A percentile compares a stretch with the other conserved stretches of the same genome.
Evolutionary conservation across 2,329 filamentous ascomycete genomes (phyloP).

Genomic region (Septoria petroselini): DNA sequence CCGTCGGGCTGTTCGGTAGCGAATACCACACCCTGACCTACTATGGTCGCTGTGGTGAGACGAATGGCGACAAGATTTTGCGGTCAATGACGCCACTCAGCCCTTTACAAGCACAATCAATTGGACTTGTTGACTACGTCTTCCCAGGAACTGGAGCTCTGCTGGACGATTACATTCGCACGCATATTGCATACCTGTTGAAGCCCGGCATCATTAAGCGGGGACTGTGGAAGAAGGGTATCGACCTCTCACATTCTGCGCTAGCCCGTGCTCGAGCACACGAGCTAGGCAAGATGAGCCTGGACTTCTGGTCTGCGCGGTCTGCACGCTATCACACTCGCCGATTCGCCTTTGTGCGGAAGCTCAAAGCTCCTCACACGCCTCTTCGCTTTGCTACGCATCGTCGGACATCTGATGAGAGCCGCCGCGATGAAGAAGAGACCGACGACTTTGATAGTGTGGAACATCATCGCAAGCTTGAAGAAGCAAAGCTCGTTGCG

Average conservation of each 20-base stretch:
- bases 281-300: constrained; percentile 44
- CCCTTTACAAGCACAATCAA: constrained; percentile 39
- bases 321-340: constrained; percentile 41
- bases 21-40: constrained; percentile 46
- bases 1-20: constrained; percentile 39
- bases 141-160: constrained; percentile 37
- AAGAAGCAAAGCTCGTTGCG: constrained; percentile 18
- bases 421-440: constrained; percentile 40
- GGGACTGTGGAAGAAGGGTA: constrained; percentile 39
- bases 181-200: constrained; percentile 38
- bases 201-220: constrained; percentile 24
- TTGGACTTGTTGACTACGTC: constrained; percentile 43
- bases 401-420: constrained; percentile 29
- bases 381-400: constrained; percentile 44
- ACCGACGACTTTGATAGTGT: constrained; percentile 40
- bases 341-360: constrained; percentile 43
- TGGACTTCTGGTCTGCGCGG: constrained; percentile 45
- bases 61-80: constrained; percentile 36
- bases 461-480: constrained; percentile 22
- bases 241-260: constrained; percentile 36
- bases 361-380: constrained; percentile 40
- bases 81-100: constrained; percentile 42
- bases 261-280: constrained; percentile 38
- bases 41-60: constrained; percentile 39
- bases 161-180: constrained; percentile 40